phyloP scores from a whole-genome alignment of 768 basidiomycete genomes.

The Pisolithus tinctorius region DNA sequence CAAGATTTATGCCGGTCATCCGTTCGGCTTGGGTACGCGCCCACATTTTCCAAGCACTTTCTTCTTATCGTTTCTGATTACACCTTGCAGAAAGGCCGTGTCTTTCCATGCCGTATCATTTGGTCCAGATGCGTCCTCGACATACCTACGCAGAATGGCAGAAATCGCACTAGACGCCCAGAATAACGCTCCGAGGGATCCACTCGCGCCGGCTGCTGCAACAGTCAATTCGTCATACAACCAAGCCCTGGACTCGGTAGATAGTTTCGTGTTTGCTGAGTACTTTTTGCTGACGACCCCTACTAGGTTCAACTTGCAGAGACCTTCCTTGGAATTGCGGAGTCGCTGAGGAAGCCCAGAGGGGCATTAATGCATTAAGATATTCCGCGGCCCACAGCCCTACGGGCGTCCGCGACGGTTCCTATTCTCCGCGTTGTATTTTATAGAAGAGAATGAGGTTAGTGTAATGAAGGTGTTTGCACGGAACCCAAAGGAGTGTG shows the following conservation, averaged over 20 bases:
- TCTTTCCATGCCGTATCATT: constrained; percentile 48
- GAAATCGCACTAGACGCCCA: constrained; percentile 39
- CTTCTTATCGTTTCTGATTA: not conserved
- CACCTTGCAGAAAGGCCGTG: constrained; percentile 34
- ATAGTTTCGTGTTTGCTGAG: constrained; percentile 1
- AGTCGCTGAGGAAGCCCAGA: constrained; percentile 44
- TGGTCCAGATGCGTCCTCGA: constrained; percentile 22
- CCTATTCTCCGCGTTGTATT: too few species aligned
- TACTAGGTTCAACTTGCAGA: constrained; percentile 42
- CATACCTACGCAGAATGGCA: constrained; percentile 37
- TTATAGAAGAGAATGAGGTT: too few species aligned
- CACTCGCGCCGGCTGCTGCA: constrained; percentile 20
- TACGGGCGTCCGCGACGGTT: not conserved
- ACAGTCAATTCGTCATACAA: constrained; percentile 35
- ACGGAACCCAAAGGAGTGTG: too few species aligned
- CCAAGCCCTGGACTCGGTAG: constrained; percentile 40
- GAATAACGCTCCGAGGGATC: constrained; percentile 31
- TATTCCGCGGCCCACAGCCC: not conserved
- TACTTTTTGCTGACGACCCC: not conserved
- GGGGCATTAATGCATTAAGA: constrained; percentile 33
- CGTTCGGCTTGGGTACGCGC: constrained; percentile 32
- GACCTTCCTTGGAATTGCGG: constrained; percentile 48
- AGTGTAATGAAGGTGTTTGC: too few species aligned
- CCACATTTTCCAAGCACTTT: not conserved
- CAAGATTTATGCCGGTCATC: constrained; percentile 32